Evolutionary conservation across 2,329 filamentous ascomycete genomes (phyloP), one percentile per base, ranked within the genome.

Genomic region (Penicillium oxalicum): DNA sequence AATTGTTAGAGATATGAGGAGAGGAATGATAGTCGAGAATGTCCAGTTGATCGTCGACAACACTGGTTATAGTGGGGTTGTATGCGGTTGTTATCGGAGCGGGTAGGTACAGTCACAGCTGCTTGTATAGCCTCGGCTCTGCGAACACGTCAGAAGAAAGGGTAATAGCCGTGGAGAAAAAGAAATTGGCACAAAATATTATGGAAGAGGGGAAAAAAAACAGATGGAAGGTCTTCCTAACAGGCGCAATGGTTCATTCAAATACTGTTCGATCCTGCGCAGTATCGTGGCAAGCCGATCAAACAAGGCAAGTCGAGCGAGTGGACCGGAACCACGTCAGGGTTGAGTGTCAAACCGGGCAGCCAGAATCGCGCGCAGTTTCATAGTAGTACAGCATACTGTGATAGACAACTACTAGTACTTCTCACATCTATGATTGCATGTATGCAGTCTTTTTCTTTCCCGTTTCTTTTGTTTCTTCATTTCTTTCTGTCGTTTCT

Each of bases 331-430:
- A 49, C 28, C 44, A 45, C 43, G 43, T 45, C 43, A 45, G 43
- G 43, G 38, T 12, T 12, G 38, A 25, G 25, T 27, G 45, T 40
- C 43, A 51, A 43, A 51, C 45, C 33, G 44, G 32, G 51, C 50
- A 43, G 41, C 11, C 44, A 32, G 37, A 32, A 8, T 11, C 8
- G 29, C 29, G 29, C 18, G 18, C 18, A 18, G 18, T 18, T 18
- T 18, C 18, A 18, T 18, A 18, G 18, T 1, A 18, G 18, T 18
- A 18, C 18, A 18, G 18, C 18, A 18, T 18, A 18, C 18, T 18
- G 18, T 18, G 18, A 18, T 18, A 18, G 18, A 18, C 18, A 18
- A 18, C 18, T 18, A 18, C 18, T 18, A 18, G 18, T 18, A 18
- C 18, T 18, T 18, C 18, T 18, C 18, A 18, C 18, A 18, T 18